Percentiles rank a stretch among this genome's conserved stretches.
These are phyloP conservation scores for Penicillium pancosmium DNA, from an alignment of 495 filamentous ascomycete genomes.

Conservation along the genomic window DNA sequence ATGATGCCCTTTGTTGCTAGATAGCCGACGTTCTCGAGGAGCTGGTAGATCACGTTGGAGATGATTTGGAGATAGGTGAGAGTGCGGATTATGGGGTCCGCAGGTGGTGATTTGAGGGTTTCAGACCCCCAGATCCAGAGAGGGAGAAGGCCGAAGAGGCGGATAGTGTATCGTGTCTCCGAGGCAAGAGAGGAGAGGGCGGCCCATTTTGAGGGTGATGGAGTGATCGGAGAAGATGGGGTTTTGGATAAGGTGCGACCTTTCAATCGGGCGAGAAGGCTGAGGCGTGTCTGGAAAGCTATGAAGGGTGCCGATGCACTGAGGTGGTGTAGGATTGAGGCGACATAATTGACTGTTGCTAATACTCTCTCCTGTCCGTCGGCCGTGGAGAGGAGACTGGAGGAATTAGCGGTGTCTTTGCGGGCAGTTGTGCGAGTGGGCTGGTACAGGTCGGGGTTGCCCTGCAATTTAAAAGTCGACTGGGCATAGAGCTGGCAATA, in stretches of 20 bases:
- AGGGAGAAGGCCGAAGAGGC: constrained; percentile 76
- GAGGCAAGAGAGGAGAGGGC: constrained; percentile 59
- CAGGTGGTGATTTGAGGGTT: constrained; percentile 53
- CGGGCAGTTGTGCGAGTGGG: no score
- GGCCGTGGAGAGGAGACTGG: constrained; percentile 41
- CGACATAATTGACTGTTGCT: constrained; percentile 42
- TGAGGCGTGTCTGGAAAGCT: constrained; percentile 37
- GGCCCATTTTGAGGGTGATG: constrained; percentile 46
- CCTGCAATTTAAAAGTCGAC: not conserved
- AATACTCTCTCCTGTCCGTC: constrained; percentile 40
- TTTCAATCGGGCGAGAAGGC: constrained; percentile 42
- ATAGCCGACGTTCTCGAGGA: constrained; percentile 83
- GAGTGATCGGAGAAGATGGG: constrained; percentile 28
- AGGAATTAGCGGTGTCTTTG: not conserved
- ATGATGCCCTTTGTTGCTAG: constrained; percentile 63
- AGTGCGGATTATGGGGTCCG: constrained; percentile 44
- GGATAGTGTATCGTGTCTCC: constrained; percentile 73
- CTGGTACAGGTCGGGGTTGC: not conserved
- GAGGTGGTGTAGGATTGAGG: constrained; percentile 45
- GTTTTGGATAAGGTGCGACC: constrained; percentile 16
- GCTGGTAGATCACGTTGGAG: constrained; percentile 69
- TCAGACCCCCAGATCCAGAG: constrained; percentile 74
- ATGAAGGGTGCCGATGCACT: constrained; percentile 42
- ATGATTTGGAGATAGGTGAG: constrained; percentile 70
- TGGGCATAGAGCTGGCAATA: not conserved